Evolutionary conservation across 2,329 filamentous ascomycete species (phyloP), one percentile per base, ranked within the genome.

Genomic region (Pseudogymnoascus sp.): DNA sequence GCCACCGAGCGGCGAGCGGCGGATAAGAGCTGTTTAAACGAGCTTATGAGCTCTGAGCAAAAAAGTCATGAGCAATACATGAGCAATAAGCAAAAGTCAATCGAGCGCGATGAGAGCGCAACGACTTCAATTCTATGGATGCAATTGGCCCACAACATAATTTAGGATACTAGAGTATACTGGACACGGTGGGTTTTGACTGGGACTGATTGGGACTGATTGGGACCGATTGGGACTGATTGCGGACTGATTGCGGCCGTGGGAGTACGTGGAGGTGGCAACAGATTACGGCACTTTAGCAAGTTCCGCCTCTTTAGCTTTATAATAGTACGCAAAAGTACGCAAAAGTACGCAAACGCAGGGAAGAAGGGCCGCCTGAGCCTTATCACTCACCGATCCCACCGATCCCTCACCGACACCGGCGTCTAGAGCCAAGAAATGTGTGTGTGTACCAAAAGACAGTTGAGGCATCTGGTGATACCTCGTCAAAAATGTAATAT

Each of bases 151-250:
- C 10, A 14, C 33, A 6, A 4, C 31, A 33, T 11, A n/a, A 23
- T 21, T 21, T 21, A 21, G 21, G 21, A 21, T 21, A 21, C 21
- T 21, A 8, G 8, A 12, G 3, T 3, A 2, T 59, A 21, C 2
- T 28, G 37, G 59, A 28, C 23, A 60, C 56, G 31, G 56, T 60
- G 56, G 56, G 56, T 60, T 37, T 38, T 60, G 28, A 33, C 56
- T 60, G 56, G 56, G 56, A 60, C 56, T 40, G 56, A 60, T 37
- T 60, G 56, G 56, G 56, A 60, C 56, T 40, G 56, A 60, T 37
- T 37, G 37, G 56, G 33, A 60, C 8, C 10, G 47, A 53, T 31
- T 31, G 25, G 47, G 25, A 53, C 47, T 53, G 47, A 53, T 53
- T 53, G 47, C 47, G 47, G 25, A 53, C 47, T 53, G 47, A 53